Percentiles rank a stretch among this genome's conserved stretches.
Evolutionary conservation across 331 rosid genomes (phyloP).

Genomic region (Pyracantha coccinea): DNA sequence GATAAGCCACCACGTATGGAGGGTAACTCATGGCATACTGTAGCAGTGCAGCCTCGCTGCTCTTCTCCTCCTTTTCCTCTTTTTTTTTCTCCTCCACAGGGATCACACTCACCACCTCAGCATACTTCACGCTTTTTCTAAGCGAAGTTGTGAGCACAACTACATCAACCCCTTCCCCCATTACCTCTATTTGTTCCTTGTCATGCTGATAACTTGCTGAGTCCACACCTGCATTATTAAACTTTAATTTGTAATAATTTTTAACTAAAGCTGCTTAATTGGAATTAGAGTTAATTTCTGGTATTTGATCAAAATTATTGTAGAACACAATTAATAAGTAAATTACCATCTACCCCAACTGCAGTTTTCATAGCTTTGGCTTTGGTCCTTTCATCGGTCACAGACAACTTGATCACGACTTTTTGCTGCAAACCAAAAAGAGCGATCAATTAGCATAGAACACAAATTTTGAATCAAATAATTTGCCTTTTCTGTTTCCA

Average conservation of each 20-base stretch:
- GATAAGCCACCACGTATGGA: background rate
- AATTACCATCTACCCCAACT: conserved; percentile 21
- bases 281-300: background rate
- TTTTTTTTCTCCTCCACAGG: conserved; percentile 2
- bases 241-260: background rate
- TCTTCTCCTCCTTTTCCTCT: background rate
- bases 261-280: no score
- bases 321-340: background rate
- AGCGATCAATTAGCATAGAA: background rate
- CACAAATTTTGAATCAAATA: background rate
- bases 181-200: conserved; percentile 20
- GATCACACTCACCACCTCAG: conserved; percentile 13
- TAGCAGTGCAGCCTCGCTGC: background rate
- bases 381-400: conserved; percentile 5
- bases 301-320: background rate
- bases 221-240: conserved; percentile 9
- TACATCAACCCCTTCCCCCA: conserved; percentile 13
- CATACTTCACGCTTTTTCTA: conserved; percentile 12
- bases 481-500: background rate
- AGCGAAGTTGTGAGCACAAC: conserved; percentile 11
- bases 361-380: conserved; percentile 24
- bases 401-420: conserved; percentile 19
- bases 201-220: conserved; percentile 3
- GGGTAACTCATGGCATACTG: background rate
- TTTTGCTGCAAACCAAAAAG: conserved; percentile 17